Base-by-base conservation (phyloP, 441 rosid genomes). In the Hypseocharis bilobata region DNA sequence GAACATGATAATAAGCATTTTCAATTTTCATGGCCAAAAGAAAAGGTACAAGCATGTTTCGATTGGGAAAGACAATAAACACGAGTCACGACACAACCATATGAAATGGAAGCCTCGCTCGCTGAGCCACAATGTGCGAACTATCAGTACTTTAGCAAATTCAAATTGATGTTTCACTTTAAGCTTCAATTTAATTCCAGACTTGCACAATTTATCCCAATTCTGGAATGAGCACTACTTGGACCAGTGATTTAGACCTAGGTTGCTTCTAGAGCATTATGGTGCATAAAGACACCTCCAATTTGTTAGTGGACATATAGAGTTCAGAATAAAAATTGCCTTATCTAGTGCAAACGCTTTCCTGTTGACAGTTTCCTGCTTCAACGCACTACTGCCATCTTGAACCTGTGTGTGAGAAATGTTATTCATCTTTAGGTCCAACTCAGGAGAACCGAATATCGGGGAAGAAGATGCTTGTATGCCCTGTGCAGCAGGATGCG, bases 331-430 rank as follows among this genome's bases (percentile, higher is more conserved):
- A 23, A 51, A 64, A 65, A 67, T 61, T 25, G 91, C 99, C 97
- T 94, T 94, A 76, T 94, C 97, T 79, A 91, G 66, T 27, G 96
- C 92, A 81, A 94, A 91, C 65, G 91, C 87, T 69, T 85, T 89
- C 71, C 64, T 88, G 84, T 83, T 79, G 67, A 85, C 74, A 61
- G 92, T 91, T 82, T 90, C 95, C 74, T 69, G 83, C 85, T 85
- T 88, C 75, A 79, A 69, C 55, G 80, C 74, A 71, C 86, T 79
- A 62, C 80, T 76, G 64, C 81, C 81, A 14, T 82, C 78, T 74
- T 76, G 84, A 16, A 71, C 74, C 40, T 79, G 78, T 59, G 78
- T 67, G 69, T 81, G 80, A 54, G 82, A 72, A 69, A 65, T 20
- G 70, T n/a, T 82, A 60, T 63, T 71, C n/a, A 63, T 63, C 81